These are phyloP conservation scores for Lactarius deliciosus DNA, from an alignment of 768 basidiomycete genomes.

Conservation along the genomic window DNA sequence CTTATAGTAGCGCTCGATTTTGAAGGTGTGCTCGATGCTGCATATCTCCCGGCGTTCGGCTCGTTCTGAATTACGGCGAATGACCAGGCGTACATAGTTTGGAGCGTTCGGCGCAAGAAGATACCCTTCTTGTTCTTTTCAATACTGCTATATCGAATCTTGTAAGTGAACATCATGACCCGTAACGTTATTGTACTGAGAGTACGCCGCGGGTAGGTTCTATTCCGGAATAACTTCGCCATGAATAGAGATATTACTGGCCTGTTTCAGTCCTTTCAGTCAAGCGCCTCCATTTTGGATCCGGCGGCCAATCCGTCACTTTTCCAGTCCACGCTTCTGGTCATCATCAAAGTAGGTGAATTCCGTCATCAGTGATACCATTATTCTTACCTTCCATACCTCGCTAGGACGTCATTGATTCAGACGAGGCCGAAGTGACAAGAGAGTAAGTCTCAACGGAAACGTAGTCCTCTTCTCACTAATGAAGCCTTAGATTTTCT, in stretches of 20 bases:
- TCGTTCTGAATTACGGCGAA: background rate
- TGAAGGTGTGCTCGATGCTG: conserved; percentile 43
- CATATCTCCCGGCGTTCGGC: too few species aligned
- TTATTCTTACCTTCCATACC: background rate
- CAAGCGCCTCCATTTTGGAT: conserved; percentile 55
- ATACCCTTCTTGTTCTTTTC: conserved; percentile 61
- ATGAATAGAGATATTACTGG: conserved; percentile 58
- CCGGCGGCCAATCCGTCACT: conserved; percentile 57
- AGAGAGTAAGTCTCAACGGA: conserved; percentile 46
- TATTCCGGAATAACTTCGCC: conserved; percentile 67
- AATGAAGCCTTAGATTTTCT: conserved; percentile 43
- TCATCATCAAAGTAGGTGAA: conserved; percentile 57
- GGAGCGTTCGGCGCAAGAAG: conserved; percentile 63
- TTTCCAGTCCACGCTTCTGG: conserved; percentile 59
- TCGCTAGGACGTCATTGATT: conserved; percentile 59
- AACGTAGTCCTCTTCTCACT: background rate
- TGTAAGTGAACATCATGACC: conserved; percentile 35
- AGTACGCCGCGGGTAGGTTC: conserved; percentile 42
- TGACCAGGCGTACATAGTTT: conserved; percentile 58
- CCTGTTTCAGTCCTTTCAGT: conserved; percentile 62
- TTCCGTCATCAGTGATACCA: too few species aligned
- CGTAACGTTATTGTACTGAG: background rate
- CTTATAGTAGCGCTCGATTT: conserved; percentile 63
- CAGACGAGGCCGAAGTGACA: conserved; percentile 57
- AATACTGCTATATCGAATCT: conserved; percentile 66